Evolutionary conservation across 768 basidiomycete species (phyloP).

Genomic region (Tylopilus felleus): DNA sequence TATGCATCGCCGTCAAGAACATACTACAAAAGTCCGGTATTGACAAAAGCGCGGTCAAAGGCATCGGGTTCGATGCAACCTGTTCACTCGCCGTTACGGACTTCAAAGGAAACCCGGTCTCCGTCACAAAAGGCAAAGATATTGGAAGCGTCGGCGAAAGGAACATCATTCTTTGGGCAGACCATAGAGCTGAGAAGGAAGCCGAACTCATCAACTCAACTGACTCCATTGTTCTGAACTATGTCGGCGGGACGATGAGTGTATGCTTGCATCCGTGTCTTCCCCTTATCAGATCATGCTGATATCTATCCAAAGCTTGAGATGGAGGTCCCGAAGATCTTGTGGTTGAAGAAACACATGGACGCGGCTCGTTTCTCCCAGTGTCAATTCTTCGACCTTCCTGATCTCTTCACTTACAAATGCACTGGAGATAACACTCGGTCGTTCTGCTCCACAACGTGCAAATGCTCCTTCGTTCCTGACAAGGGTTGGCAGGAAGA

Average conservation of each 20-base stretch:
- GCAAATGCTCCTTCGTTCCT: constrained; percentile 94
- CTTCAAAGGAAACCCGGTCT: constrained; percentile 66
- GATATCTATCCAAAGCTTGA: constrained; percentile 58
- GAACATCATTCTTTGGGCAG: constrained; percentile 94
- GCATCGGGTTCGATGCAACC: constrained; percentile 93
- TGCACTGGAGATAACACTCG: constrained; percentile 71
- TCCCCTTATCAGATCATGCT: constrained; percentile 1
- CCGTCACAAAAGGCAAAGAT: constrained; percentile 64
- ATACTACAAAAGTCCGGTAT: constrained; percentile 60
- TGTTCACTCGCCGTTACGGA: constrained; percentile 91
- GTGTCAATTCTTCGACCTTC: constrained; percentile 87
- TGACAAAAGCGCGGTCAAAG: constrained; percentile 63
- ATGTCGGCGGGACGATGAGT: constrained; percentile 96
- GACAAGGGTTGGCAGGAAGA: constrained; percentile 83
- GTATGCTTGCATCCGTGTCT: constrained; percentile 39
- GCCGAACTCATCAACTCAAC: constrained; percentile 87
- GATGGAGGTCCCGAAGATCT: constrained; percentile 97
- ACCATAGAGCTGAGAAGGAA: constrained; percentile 91
- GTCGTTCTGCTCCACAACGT: constrained; percentile 90
- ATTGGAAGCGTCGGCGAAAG: constrained; percentile 67
- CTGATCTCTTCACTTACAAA: constrained; percentile 94
- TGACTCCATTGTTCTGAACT: constrained; percentile 82
- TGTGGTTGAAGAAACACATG: constrained; percentile 96
- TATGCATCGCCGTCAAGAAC: constrained; percentile 57
- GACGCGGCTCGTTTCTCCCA: constrained; percentile 58